Evolutionary conservation across 352 stramenopile genomes (phyloP), one percentile per base, ranked within the genome.

Genomic region (Pythium periplocum): DNA sequence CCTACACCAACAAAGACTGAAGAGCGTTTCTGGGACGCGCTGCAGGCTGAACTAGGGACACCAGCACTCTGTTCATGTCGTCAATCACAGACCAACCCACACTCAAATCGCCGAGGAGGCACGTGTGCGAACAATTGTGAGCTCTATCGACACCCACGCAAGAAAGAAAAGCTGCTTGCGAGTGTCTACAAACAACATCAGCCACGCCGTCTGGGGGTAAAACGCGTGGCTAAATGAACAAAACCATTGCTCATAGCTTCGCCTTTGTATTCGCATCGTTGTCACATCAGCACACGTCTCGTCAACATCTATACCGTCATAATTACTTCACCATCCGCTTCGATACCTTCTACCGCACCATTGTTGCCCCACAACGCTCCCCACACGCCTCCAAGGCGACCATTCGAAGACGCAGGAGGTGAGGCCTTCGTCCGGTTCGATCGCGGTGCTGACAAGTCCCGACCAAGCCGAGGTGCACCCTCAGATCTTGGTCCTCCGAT

Each of bases 131-230:
- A 89, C 66, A 87, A 89, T 53, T 89, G 78, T 52, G 69, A 69
- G 11, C 62, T 89, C 38, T 87, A 89, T 53, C 84, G 82, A 7
- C 69, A 79, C 40, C 75, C 76, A 0, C 71, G 72, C 50, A 82
- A 82, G 52, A 77, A 78, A 43, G 75, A 83, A 42, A 71, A 70
- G 50, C 66, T 84, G 6, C 61, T 80, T 30, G 47, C 69, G 1
- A 78, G 48, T n/a, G 73, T 87, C 6, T 85, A 67, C 62, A 86
- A 86, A 40, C 79, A 90, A 51, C 76, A 87, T 38, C 69, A 82
- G 40, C 48, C 52, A 35, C 34, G 32, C 10, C 32, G 35, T 43
- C n/a, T 53, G 7, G 10, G 6, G 32, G 51, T 47, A 26, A 49
- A 8, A 42, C 7, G 38, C 7, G 38, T 12, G 7, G 7, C 38